Evolutionary conservation across 306 rosid genomes (phyloP).

Genomic region (Carpinus viminea): DNA sequence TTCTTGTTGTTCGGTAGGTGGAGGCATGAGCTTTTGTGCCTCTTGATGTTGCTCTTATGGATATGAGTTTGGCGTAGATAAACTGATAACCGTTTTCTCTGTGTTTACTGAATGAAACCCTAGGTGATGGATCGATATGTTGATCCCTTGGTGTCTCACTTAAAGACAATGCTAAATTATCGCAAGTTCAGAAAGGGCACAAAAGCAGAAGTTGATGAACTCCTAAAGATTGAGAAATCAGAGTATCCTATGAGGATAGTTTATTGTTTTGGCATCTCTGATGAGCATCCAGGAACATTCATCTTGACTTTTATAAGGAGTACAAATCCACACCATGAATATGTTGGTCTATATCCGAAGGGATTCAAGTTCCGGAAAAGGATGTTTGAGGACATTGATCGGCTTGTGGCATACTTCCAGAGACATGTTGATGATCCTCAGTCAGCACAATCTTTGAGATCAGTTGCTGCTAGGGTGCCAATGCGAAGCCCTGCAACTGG

Average conservation of each 20-base stretch:
- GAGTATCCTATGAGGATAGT: constrained; percentile 86
- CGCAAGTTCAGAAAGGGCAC: constrained; percentile 87
- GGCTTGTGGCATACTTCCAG: constrained; percentile 91
- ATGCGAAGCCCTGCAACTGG: constrained; percentile 98
- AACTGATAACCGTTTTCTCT: not conserved
- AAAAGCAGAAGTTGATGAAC: constrained; percentile 92
- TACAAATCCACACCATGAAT: constrained; percentile 95
- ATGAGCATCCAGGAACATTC: constrained; percentile 99
- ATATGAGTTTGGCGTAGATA: not conserved
- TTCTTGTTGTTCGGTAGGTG: constrained; percentile 1
- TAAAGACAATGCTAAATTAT: constrained; percentile 79
- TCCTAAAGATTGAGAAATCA: constrained; percentile 71
- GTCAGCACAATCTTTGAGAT: constrained; percentile 86
- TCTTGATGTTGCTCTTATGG: not conserved
- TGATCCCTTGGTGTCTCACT: constrained; percentile 88
- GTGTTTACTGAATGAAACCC: constrained; percentile 14
- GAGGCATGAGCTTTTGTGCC: not conserved
- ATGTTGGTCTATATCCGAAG: constrained; percentile 94
- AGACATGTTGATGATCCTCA: constrained; percentile 88
- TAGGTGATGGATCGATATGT: constrained; percentile 99
- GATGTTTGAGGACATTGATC: constrained; percentile 93
- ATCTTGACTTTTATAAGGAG: constrained; percentile 85
- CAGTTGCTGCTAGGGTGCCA: constrained; percentile 98
- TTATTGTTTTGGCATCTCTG: constrained; percentile 85
- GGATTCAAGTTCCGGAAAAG: constrained; percentile 96